Conservation (phyloP, 768 basidiomycete genomes). For the Lentinula lateritia region DNA sequence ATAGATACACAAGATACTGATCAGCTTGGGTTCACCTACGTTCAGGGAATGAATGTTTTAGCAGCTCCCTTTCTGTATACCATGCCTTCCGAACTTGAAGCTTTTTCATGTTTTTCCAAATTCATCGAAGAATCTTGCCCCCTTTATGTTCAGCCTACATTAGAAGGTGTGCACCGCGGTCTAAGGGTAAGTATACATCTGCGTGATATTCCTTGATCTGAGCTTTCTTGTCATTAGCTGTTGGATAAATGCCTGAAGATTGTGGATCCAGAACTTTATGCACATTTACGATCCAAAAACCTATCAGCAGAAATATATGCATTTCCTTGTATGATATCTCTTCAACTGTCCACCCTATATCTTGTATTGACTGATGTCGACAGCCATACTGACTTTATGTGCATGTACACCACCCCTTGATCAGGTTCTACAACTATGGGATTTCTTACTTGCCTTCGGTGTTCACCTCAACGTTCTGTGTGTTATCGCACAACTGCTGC, state of each 20-base stretch:
- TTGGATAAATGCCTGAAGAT: constrained; percentile 89
- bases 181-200: constrained; percentile 63
- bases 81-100: constrained; percentile 97
- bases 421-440: constrained; percentile 94
- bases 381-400: constrained; percentile 91
- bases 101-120: constrained; percentile 92
- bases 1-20: constrained; percentile 72
- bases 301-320: constrained; percentile 95
- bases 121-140: constrained; percentile 96
- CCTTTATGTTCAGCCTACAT: constrained; percentile 92
- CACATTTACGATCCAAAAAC: constrained; percentile 81
- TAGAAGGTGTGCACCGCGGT: constrained; percentile 93
- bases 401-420: constrained; percentile 96
- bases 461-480: constrained; percentile 95
- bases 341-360: not conserved
- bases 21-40: constrained; percentile 89
- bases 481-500: constrained; percentile 89
- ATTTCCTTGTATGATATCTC: constrained; percentile 72
- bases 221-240: constrained; percentile 44
- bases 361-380: not conserved
- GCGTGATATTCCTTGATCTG: not conserved
- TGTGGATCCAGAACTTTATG: constrained; percentile 83
- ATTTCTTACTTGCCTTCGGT: constrained; percentile 94
- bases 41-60: constrained; percentile 99
- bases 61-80: constrained; percentile 97